Conservation (phyloP, 78 protist genomes). For the Dictyostelium citrinum region DNA sequence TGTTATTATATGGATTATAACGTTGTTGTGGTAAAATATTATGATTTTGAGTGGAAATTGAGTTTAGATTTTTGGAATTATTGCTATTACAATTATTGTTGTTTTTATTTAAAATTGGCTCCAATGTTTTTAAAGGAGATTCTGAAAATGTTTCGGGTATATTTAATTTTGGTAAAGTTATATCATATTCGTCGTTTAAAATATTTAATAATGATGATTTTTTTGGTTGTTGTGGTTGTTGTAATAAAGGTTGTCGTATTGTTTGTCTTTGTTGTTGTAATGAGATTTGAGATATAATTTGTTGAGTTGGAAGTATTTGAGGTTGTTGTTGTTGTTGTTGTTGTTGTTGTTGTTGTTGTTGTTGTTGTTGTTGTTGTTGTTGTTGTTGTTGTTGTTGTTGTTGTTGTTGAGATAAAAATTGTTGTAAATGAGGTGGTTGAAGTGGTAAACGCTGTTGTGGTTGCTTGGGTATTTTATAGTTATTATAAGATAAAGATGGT, state of each 20-base stretch:
- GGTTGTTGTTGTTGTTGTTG: slow-evolving; percentile 11
- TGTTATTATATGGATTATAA: neutral
- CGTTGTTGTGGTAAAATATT: neutral
- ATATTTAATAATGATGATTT: neutral
- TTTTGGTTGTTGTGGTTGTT: neutral
- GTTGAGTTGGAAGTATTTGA: neutral
- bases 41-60: neutral
- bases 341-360: slow-evolving; percentile 1
- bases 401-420: neutral
- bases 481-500: neutral
- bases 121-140: neutral
- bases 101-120: neutral
- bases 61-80: neutral
- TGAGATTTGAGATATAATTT: too few species aligned
- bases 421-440: neutral
- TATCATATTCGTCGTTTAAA: neutral
- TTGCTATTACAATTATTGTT: neutral
- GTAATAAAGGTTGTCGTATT: neutral
- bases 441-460: neutral
- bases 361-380: slow-evolving; percentile 21
- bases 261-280: neutral
- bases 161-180: slow-evolving; percentile 22
- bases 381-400: slow-evolving; percentile 9
- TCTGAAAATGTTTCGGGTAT: neutral
- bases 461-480: neutral